Evolutionary conservation across 148 eudicot species (phyloP).

Genomic region (Beta vulgaris): DNA sequence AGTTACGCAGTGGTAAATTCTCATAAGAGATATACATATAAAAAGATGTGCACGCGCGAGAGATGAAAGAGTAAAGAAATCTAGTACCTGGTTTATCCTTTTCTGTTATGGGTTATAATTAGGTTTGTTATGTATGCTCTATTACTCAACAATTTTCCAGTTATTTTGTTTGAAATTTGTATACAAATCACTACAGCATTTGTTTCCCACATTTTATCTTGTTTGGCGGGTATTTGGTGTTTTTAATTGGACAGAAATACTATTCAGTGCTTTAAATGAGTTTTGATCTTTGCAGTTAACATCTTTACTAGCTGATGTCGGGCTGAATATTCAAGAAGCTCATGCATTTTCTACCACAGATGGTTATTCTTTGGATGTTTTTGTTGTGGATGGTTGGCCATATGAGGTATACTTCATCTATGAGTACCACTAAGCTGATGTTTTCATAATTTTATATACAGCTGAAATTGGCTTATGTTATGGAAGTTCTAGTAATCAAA

Average conservation of each 20-base stretch:
- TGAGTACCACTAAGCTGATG: background rate
- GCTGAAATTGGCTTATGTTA: background rate
- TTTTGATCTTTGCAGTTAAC: slow-evolving; percentile 62
- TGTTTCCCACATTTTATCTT: background rate
- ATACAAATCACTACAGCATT: too few species aligned
- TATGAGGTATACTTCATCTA: slow-evolving; percentile 48
- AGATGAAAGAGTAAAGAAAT: background rate
- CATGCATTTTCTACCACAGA: slow-evolving; percentile 78
- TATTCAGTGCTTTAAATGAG: slow-evolving; percentile 19
- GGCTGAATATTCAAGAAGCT: slow-evolving; percentile 87
- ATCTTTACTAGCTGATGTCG: slow-evolving; percentile 64
- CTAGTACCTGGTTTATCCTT: background rate
- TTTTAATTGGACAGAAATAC: background rate
- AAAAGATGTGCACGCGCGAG: background rate
- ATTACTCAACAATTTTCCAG: background rate
- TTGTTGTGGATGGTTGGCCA: slow-evolving; percentile 90
- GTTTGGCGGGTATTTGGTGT: background rate
- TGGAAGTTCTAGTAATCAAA: background rate
- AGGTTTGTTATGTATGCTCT: background rate
- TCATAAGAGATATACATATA: background rate
- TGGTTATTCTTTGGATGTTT: slow-evolving; percentile 76
- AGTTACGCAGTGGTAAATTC: background rate
- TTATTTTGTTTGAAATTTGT: background rate
- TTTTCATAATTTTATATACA: background rate
- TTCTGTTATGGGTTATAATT: background rate